Conservation (phyloP, 495 filamentous ascomycete species). For the Cenococcum geophilum region DNA sequence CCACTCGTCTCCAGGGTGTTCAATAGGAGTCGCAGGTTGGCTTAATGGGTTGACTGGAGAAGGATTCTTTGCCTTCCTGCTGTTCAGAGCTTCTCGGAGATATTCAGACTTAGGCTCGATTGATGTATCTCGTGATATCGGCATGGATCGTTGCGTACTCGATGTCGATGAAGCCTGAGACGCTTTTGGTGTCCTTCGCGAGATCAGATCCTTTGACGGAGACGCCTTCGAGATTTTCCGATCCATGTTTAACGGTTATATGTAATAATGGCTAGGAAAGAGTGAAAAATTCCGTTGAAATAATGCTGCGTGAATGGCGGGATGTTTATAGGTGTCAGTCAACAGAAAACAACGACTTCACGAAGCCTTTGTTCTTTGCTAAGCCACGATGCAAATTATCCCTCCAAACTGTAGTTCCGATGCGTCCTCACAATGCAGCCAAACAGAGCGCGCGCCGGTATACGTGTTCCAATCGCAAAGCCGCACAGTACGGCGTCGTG, state of each 20-base stretch:
- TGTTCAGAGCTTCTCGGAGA: constrained; percentile 19
- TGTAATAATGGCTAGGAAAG: not conserved
- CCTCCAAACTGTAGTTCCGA: too few relatives aligned
- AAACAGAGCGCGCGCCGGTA: not conserved
- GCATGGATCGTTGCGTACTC: not conserved
- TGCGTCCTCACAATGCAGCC: too few relatives aligned
- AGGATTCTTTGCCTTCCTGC: constrained; percentile 14
- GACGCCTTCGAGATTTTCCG: not conserved
- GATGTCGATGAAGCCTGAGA: constrained; percentile 4
- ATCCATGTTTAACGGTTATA: not conserved
- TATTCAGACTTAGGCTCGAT: constrained; percentile 26
- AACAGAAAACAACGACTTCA: not conserved
- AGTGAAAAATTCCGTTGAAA: not conserved
- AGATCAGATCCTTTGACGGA: not conserved
- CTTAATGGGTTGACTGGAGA: not conserved
- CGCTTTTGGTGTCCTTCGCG: not conserved
- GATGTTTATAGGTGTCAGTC: not conserved
- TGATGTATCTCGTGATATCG: not conserved
- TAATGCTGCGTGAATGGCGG: not conserved
- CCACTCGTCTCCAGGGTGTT: not conserved
- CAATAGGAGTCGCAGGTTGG: not conserved
- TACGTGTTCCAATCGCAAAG: not conserved
- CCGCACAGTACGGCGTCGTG: not conserved
- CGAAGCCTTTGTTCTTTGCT: not conserved
- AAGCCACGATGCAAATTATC: not conserved